Base-by-base conservation (phyloP, 1,139 yeast genomes). In the Meyerozyma smithsonii region DNA sequence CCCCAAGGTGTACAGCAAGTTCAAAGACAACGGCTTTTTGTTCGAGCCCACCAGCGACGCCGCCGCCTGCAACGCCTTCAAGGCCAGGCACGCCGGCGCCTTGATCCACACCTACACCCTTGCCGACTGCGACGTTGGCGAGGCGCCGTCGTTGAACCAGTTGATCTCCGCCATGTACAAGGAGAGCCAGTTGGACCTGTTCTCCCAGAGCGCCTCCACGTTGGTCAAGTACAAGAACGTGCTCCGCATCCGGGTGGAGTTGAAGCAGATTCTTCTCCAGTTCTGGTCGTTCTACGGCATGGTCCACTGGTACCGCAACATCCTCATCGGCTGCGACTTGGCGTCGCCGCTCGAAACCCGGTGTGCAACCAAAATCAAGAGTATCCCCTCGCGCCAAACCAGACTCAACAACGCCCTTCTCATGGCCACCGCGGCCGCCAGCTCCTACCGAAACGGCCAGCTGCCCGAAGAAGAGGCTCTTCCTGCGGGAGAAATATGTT, bases 251-350 rank as follows among this genome's bases (percentile, higher is more conserved):
- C 51, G 77, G 36, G 49, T 69, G 15, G 77, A 72, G 49, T 54
- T 63, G 39, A 59, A 64, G 40, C 77, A 72, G 50, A 38, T 69
- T 6, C 52, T 71, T 24, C 47, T 72, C 4, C 74, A 69, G 42
- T 65, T 65, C 43, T 69, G 75, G 69, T 69, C 74, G 12, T 67
- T 71, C 46, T 55, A 61, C 38, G 64, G 64, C 4, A 61, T 69
- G 66, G 53, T 63, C 10, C 59, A 59, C 36, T 72, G 77, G 75
- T 67, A 50, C 49, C 54, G 72, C 21, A 57, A 58, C 41, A 50
- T 71, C 19, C 45, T 45, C 8, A 61, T 61, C 14, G 75, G 69
- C 3, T 56, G 56, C 19, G 74, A 69, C 46, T 56, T 72, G 42
- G 56, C 70, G 33, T 26, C 45, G 19, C 67, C 71, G 4, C 45